phyloP scores from a whole-genome alignment of 495 filamentous ascomycete species.

The Hyaloscypha hepaticicola region DNA sequence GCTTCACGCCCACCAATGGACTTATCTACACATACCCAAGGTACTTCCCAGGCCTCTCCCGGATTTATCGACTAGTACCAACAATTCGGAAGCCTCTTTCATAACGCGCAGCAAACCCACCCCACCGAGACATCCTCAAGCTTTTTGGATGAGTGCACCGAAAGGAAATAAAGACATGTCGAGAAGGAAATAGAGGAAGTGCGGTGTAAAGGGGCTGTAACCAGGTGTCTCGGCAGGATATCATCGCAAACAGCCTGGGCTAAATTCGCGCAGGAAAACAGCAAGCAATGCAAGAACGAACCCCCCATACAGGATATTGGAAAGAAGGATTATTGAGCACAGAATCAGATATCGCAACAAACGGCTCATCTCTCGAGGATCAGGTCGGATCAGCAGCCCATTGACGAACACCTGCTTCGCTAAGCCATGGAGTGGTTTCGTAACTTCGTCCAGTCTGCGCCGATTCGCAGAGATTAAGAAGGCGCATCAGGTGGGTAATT shows the following conservation, averaged over 20 bases:
- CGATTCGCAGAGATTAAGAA: conserved; percentile 45
- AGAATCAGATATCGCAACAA: conserved; percentile 25
- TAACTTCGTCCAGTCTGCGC: conserved; percentile 55
- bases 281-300: conserved; percentile 30
- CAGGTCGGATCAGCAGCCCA: conserved; percentile 37
- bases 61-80: conserved; percentile 18
- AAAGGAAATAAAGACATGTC: conserved; percentile 34
- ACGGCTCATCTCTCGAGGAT: conserved; percentile 33
- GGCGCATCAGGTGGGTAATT: conserved; percentile 35
- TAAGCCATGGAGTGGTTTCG: conserved; percentile 46
- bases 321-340: conserved; percentile 33
- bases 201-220: conserved; percentile 11
- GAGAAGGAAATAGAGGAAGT: conserved; percentile 21
- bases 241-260: conserved; percentile 30
- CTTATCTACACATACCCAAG: conserved; percentile 32
- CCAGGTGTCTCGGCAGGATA: conserved; percentile 34
- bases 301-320: conserved; percentile 33
- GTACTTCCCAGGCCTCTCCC: conserved; percentile 9
- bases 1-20: conserved; percentile 14
- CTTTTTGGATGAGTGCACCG: conserved; percentile 29
- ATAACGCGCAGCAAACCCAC: conserved; percentile 8
- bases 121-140: conserved; percentile 25
- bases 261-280: conserved; percentile 23
- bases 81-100: conserved; percentile 10
- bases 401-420: conserved; percentile 30